Conservation (phyloP, 768 basidiomycete species). For the Pisolithus sp. region DNA sequence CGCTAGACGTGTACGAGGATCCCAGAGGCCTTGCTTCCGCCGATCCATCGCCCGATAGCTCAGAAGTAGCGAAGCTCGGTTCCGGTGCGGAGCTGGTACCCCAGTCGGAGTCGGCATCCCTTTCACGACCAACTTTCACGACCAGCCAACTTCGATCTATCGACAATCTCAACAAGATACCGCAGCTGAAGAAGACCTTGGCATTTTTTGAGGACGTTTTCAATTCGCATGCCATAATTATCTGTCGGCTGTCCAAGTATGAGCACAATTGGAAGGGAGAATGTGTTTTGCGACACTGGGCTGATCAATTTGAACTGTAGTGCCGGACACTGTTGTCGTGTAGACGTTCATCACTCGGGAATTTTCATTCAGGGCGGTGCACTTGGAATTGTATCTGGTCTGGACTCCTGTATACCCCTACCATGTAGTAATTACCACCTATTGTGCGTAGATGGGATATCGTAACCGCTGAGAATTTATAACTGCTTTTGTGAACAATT, state of each 20-base stretch:
- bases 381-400: no score
- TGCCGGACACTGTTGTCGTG: background rate
- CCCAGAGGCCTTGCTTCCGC: conserved; percentile 22
- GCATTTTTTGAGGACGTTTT: conserved; percentile 53
- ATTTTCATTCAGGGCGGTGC: no score
- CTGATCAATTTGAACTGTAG: conserved; percentile 48
- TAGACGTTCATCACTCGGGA: background rate
- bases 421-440: no score
- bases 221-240: conserved; percentile 69
- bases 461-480: no score
- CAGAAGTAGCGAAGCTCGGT: background rate
- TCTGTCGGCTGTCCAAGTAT: conserved; percentile 65
- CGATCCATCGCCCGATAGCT: conserved; percentile 4
- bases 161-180: conserved; percentile 58
- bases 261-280: conserved; percentile 53
- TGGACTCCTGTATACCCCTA: no score
- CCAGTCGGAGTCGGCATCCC: no score
- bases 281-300: conserved; percentile 67
- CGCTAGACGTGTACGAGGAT: conserved; percentile 54
- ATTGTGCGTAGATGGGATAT: no score
- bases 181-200: conserved; percentile 60
- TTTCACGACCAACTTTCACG: conserved; percentile 31
- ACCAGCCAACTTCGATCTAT: conserved; percentile 53
- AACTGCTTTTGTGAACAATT: no score
- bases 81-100: background rate